Evolutionary conservation across 768 basidiomycete genomes (phyloP), one percentile per base, ranked within the genome.

Genomic region (Royoungia palumana): DNA sequence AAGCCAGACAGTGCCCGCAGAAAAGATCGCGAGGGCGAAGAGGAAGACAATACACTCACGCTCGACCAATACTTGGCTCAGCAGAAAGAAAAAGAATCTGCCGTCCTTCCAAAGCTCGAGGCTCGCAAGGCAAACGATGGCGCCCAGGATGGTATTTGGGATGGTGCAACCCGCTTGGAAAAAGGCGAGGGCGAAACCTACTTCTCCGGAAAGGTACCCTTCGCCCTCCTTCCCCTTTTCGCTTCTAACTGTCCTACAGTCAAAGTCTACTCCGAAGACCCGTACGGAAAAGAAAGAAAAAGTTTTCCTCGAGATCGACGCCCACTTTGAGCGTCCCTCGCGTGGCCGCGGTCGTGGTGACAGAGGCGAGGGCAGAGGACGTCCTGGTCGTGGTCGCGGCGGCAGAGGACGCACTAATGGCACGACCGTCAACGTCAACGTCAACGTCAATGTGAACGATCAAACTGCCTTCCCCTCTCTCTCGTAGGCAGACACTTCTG

Each of bases 1-100:
- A 69, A 70, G 44, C 67, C 66, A 28, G 74, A 76, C 16, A 49
- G 69, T 39, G 53, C 67, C 6, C 71, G 71, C 64, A 58, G 68
- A 51, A 77, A 70, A 57, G 80, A 83, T 46, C 72, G 76, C 16
- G 85, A 89, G 62, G 73, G 70, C 17, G 92, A 94, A 58, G 91
- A 94, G 64, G 89, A 93, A 67, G 92, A 94, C 70, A 90, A 93
- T 71, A 93, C 90, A 37, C 80, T 96, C 62, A 94, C 94, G 35
- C 79, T 94, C 64, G 94, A 96, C 43, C 87, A 97, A 67, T 98
- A 94, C 75, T 76, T 89, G 52, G 87, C 91, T 58, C 83, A 91
- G 71, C 75, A 87, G 68, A 83, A 80, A 67, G 83, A 85, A 54
- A 78, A 76, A 63, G 78, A 79, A 1, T 62, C 61, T 21, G 54